A percentile compares a stretch with the other conserved stretches of the same genome.
These are phyloP conservation scores for Coleophoma cylindrospora DNA, from an alignment of 2,329 filamentous ascomycete genomes.

Conservation along the genomic window DNA sequence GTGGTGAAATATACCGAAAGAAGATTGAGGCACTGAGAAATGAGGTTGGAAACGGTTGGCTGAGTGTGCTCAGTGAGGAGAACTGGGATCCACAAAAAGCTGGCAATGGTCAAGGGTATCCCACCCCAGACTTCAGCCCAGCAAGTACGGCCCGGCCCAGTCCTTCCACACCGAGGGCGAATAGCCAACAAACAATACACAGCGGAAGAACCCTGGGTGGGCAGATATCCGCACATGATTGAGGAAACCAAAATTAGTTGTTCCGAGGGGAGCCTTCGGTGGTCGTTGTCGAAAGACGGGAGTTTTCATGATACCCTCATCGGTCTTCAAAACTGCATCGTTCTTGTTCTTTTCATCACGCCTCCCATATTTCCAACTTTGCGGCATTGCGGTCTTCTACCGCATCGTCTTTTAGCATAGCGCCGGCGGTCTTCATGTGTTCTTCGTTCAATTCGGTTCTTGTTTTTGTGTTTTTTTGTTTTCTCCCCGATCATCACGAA, in stretches of 20 bases:
- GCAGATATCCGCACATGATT: neutral
- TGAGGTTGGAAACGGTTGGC: conserved; percentile 82
- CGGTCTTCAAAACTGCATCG: neutral
- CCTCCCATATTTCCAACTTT: neutral
- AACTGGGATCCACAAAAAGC: conserved; percentile 43
- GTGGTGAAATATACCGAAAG: conserved; percentile 76
- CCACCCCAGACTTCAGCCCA: conserved; percentile 21
- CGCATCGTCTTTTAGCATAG: neutral
- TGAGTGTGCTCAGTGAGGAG: conserved; percentile 81
- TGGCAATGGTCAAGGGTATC: conserved; percentile 15
- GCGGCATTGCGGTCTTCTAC: neutral
- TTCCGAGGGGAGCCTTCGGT: neutral
- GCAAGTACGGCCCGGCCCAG: conserved; percentile 21
- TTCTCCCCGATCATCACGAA: neutral
- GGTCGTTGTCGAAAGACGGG: neutral
- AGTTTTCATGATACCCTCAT: conserved; percentile 2
- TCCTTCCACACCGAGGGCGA: conserved; percentile 21
- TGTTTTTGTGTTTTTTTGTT: no score
- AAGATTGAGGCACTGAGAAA: conserved; percentile 83
- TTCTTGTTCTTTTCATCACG: neutral
- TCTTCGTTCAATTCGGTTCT: neutral
- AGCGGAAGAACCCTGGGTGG: conserved; percentile 28
- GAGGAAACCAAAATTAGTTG: neutral
- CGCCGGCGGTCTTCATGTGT: neutral
- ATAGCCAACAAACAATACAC: conserved; percentile 27